These are phyloP conservation scores for Paspalum notatum DNA, from an alignment of 176 grass and related monocot species.

Conservation along the genomic window DNA sequence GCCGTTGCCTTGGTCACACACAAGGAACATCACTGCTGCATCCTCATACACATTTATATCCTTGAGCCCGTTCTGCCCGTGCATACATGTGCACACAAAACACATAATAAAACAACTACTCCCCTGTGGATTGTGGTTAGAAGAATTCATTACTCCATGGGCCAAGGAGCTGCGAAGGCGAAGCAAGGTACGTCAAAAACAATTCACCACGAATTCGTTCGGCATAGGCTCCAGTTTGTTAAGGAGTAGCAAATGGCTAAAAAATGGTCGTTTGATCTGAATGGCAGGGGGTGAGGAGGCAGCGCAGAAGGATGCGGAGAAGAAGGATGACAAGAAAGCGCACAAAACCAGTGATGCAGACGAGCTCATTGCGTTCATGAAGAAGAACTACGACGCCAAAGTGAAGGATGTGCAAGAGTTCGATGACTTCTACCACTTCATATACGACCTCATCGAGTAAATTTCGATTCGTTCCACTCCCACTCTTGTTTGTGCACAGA, in stretches of 20 bases:
- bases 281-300: conserved; percentile 24
- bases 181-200: too few species aligned
- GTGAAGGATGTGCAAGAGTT: not conserved
- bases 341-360: conserved; percentile 11
- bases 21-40: conserved; percentile 29
- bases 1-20: conserved; percentile 43
- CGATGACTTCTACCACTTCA: conserved; percentile 67
- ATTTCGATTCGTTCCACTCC: not conserved
- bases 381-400: not conserved
- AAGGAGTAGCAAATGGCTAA: not conserved
- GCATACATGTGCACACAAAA: conserved; percentile 18
- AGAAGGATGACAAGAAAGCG: not conserved
- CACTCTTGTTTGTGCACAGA: not conserved
- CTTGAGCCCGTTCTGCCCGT: conserved; percentile 13
- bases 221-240: too few species aligned
- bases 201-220: too few species aligned
- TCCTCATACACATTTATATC: not conserved
- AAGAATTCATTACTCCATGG: conserved; percentile 33
- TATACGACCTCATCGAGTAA: conserved; percentile 68
- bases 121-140: not conserved
- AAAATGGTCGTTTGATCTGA: not conserved
- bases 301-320: not conserved
- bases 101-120: not conserved
- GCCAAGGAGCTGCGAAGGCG: conserved; percentile 36
- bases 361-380: conserved; percentile 17